These are phyloP conservation scores for Phytophthora palmivora DNA, from an alignment of 352 stramenopile genomes.

Conservation along the genomic window DNA sequence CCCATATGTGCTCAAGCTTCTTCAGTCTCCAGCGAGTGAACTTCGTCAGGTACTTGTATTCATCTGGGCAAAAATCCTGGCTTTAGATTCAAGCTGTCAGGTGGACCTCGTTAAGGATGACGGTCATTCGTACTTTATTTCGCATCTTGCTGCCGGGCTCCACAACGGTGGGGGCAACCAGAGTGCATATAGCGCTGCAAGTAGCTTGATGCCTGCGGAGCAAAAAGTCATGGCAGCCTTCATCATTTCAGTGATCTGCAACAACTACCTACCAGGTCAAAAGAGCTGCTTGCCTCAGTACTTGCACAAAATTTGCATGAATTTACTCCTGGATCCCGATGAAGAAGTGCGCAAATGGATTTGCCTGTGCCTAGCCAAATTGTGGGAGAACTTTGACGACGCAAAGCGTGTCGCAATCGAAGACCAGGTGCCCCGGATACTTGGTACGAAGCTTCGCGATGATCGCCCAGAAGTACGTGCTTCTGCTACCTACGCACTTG, in stretches of 20 bases:
- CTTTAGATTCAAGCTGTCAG: conserved; percentile 96
- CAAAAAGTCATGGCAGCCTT: conserved; percentile 97
- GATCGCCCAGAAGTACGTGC: conserved; percentile 92
- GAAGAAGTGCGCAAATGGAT: conserved; percentile 84
- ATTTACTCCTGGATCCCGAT: conserved; percentile 65
- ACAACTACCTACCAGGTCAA: conserved; percentile 92
- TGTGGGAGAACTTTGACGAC: conserved; percentile 93
- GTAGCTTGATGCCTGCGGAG: conserved; percentile 74
- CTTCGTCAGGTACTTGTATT: conserved; percentile 96
- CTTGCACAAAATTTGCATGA: conserved; percentile 81
- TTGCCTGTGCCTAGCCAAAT: conserved; percentile 94
- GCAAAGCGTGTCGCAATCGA: conserved; percentile 89
- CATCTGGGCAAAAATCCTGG: conserved; percentile 95
- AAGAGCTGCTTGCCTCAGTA: conserved; percentile 93
- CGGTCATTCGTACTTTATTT: conserved; percentile 96
- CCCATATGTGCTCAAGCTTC: conserved; percentile 98
- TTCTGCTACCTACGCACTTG: conserved; percentile 93
- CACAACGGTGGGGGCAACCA: conserved; percentile 47
- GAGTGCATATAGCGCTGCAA: conserved; percentile 30
- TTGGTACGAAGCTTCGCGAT: conserved; percentile 88
- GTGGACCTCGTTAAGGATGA: conserved; percentile 97
- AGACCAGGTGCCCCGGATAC: conserved; percentile 83
- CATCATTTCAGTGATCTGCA: conserved; percentile 95
- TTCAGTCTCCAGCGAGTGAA: conserved; percentile 95
- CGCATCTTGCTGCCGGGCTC: conserved; percentile 85